Evolutionary conservation across 768 basidiomycete genomes (phyloP), one percentile per base, ranked within the genome.

Genomic region (Suillus alpinus): DNA sequence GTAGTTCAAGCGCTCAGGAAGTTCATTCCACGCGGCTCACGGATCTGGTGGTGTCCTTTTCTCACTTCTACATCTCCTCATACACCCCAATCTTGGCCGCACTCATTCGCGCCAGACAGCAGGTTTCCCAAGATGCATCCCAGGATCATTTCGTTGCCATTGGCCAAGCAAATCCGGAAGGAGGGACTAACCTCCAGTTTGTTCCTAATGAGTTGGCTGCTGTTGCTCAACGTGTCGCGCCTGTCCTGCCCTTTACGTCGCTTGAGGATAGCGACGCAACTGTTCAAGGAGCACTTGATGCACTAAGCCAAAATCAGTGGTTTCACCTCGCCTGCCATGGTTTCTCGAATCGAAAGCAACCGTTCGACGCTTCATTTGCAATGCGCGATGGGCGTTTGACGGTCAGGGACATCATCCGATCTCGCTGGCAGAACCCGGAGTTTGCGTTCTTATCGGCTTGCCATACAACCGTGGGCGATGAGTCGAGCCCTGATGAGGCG

Each of bases 301-400:
- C 44, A n/a, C 41, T 61, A 26, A 18, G 37, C 20, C 56, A 53
- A 37, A 40, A 60, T 59, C 13, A 41, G 4, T 68, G 65, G 63
- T 64, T 68, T 8, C 74, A 75, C 59, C 62, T 75, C 36, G 69
- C 69, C 43, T 73, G 74, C 50, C 74, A 75, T 50, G 74, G 72
- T 2, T 32, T 44, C 5, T 65, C 68, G 46, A 59, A 67, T 39
- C 26, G 44, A 4, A 12, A 58, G 29, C 49, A 69, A n/a, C 71
- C 71, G 9, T 53, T 65, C n/a, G 57, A 66, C 14, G 66, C 66
- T 47, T 58, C 40, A 4, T 67, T 73, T 56, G 37, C 57, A 4
- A 64, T 73, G 16, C 46, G 63, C 40, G 65, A 68, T 29, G 62
- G 62, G 34, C 50, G 9, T 36, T 36, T 36, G 36, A 36, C 36